phyloP scores from a whole-genome alignment of 225 moss, liverwort and hornwort species.

The Straminergon stramineum region DNA sequence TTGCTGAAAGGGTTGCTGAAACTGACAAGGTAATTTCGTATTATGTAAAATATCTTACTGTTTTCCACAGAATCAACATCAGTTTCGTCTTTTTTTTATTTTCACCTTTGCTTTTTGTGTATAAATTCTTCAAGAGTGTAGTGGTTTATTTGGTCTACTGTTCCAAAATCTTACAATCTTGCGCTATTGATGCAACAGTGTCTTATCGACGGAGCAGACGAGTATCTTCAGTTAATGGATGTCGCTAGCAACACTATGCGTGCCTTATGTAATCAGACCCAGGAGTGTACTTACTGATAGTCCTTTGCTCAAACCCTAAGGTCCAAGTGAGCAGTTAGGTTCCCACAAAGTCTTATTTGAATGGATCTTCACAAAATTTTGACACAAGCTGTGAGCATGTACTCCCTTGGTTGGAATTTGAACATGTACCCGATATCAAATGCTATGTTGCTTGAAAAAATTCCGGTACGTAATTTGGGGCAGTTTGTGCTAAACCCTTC shows the following conservation, averaged over 20 bases:
- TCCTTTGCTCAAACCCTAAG: neutral
- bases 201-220: constrained; percentile 92
- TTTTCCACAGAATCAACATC: neutral
- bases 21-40: constrained; percentile 57
- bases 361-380: neutral
- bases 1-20: constrained; percentile 69
- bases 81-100: neutral
- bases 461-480: neutral
- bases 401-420: neutral
- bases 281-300: constrained; percentile 21
- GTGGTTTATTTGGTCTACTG: neutral
- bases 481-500: neutral
- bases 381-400: neutral
- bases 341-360: no score
- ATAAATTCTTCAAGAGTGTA: neutral
- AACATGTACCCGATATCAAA: neutral
- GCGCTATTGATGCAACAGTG: constrained; percentile 25
- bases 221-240: constrained; percentile 88
- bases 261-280: constrained; percentile 37
- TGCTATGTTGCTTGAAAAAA: neutral
- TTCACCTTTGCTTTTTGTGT: neutral
- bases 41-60: neutral
- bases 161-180: neutral
- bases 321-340: neutral
- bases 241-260: constrained; percentile 92